Evolutionary conservation across 345 rosid genomes (phyloP), one percentile per base, ranked within the genome.

Genomic region (Gossypium sturtianum): DNA sequence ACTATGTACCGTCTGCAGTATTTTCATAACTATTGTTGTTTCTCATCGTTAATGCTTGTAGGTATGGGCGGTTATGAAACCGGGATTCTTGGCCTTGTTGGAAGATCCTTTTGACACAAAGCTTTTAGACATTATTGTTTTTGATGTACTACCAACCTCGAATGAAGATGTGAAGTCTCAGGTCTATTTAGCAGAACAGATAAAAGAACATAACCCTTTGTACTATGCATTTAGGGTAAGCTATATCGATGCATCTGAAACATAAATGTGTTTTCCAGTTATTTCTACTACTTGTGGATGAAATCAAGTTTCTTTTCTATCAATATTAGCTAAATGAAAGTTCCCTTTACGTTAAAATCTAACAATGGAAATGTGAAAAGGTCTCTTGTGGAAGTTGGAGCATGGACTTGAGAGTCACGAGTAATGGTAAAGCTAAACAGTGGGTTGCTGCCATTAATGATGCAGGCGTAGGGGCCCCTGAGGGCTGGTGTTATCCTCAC

Each of bases 11-110:
- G 12, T 22, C 15, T 22, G 62, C 29, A 58, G 34, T 58, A 22
- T 58, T 58, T 58, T 22, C 34, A 4, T 20, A 15, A 25, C 65
- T 34, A 22, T 45, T 25, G 25, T 43, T 73, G 2, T 77, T n/a
- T 44, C 29, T 2, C 15, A 20, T 51, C 77, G 60, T 68, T 15
- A 76, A 45, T 48, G 8, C 38, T 11, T 80, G 43, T n/a, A 94
- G 98, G 90, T 94, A 38, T 94, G 98, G 98, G 95, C 97, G 57
- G 97, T 92, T 80, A 79, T 94, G 62, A 94, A 94, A 81, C 93
- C 97, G 1, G 98, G 98, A 13, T 94, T 94, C 86, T 77, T 94
- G 84, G 98, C 94, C 51, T 85, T 94, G 73, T 84, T 94, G 45
- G 91, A 88, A 80, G 95, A 91, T 79, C 97, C 97, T 11, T 87